phyloP scores from a whole-genome alignment of 768 basidiomycete species.

The Gymnopilus dilepis region DNA sequence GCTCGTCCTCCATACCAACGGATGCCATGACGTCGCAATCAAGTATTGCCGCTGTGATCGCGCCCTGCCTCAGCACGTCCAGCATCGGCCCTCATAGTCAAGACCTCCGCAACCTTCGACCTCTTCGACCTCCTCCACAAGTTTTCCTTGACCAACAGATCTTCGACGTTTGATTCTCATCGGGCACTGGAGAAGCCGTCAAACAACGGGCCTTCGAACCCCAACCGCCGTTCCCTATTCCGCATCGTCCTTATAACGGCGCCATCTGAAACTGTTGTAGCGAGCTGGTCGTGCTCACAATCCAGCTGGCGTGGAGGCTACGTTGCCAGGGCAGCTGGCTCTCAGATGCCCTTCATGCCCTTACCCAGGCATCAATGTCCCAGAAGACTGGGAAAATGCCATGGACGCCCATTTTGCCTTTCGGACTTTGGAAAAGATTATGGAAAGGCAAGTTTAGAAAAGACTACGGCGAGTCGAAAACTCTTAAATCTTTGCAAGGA shows the following conservation, averaged over 20 bases:
- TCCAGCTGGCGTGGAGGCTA: constrained; percentile 20
- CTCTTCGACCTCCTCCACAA: constrained; percentile 1
- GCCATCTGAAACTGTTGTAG: constrained; percentile 33
- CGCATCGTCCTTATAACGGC: constrained; percentile 25
- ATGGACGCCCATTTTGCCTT: too few relatives aligned
- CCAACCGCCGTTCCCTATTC: constrained; percentile 11
- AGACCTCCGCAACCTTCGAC: constrained; percentile 16
- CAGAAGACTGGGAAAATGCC: constrained; percentile 24
- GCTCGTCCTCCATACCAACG: constrained; percentile 9
- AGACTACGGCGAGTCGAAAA: too few relatives aligned
- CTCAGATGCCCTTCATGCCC: constrained; percentile 42
- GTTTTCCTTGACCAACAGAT: constrained; percentile 11
- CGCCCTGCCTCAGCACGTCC: constrained; percentile 13
- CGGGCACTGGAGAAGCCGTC: constrained; percentile 13
- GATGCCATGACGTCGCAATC: neutral
- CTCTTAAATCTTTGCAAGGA: too few relatives aligned
- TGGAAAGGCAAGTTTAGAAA: too few relatives aligned
- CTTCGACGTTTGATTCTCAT: constrained; percentile 15
- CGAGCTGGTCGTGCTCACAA: constrained; percentile 30
- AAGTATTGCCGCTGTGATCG: constrained; percentile 4
- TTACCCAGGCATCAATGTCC: constrained; percentile 35
- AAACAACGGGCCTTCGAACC: neutral
- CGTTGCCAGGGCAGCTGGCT: constrained; percentile 30
- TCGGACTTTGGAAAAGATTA: too few relatives aligned
- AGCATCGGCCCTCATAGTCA: constrained; percentile 8